Conservation (phyloP, 2,329 filamentous ascomycete genomes). For the Phialocephala sp. region DNA sequence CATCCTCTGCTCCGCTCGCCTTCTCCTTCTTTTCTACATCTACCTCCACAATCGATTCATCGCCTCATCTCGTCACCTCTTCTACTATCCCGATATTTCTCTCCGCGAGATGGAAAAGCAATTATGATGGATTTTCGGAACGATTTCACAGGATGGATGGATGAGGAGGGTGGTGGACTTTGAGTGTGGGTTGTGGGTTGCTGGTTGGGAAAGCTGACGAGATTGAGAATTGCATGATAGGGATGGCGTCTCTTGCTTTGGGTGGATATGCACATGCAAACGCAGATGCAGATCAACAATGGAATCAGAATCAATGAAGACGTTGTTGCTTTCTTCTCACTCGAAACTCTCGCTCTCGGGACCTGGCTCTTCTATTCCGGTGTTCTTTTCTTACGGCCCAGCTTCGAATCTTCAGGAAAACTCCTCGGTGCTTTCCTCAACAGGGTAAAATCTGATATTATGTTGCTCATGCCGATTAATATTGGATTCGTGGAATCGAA, state of each 20-base stretch:
- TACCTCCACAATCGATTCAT: conserved; percentile 7
- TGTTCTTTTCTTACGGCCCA: too few relatives aligned
- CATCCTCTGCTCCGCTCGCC: conserved; percentile 42
- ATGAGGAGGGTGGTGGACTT: neutral
- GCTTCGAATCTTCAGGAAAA: too few relatives aligned
- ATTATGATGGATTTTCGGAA: conserved; percentile 7
- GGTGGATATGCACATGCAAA: conserved; percentile 15
- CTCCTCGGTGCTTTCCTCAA: too few relatives aligned
- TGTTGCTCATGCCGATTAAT: too few relatives aligned
- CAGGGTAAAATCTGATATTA: too few relatives aligned
- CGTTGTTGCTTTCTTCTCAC: conserved; percentile 9
- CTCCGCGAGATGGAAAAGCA: conserved; percentile 3
- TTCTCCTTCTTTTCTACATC: conserved; percentile 6
- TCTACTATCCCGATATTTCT: conserved; percentile 7
- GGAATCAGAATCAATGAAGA: conserved; percentile 15
- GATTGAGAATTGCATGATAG: conserved; percentile 12
- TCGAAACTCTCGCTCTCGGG: neutral
- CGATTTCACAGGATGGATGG: too few relatives aligned
- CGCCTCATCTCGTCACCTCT: conserved; percentile 23
- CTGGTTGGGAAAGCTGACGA: neutral
- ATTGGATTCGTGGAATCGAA: too few relatives aligned
- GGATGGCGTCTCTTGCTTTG: conserved; percentile 22
- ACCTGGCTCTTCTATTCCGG: too few relatives aligned
- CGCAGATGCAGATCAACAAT: conserved; percentile 16
- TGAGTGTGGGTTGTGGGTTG: neutral